Evolutionary conservation across 2,329 filamentous ascomycete species (phyloP).

Genomic region (Lasiodiplodia hormozganensis): DNA sequence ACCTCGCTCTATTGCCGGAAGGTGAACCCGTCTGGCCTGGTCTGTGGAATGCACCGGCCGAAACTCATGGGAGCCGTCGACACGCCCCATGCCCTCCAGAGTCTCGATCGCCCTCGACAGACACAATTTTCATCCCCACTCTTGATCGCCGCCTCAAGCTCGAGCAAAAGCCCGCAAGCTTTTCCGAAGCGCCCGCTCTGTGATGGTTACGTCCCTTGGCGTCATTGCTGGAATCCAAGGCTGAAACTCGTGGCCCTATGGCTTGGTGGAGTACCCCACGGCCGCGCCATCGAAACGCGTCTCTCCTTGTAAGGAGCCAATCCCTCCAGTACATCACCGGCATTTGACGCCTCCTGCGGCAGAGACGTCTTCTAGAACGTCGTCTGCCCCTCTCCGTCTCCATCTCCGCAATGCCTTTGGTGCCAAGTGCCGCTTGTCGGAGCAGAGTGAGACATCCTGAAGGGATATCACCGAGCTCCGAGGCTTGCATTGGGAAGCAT

Average conservation of each 20-base stretch:
- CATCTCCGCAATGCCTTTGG: not conserved
- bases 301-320: not conserved
- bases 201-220: not conserved
- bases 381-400: not conserved
- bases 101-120: not conserved
- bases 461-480: conserved; percentile 18
- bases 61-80: conserved; percentile 5
- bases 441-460: conserved; percentile 15
- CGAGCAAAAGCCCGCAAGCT: not conserved
- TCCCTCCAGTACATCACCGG: not conserved
- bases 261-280: not conserved
- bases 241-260: not conserved
- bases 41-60: conserved; percentile 16
- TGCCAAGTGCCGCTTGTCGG: conserved; percentile 12
- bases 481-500: not conserved
- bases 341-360: not conserved
- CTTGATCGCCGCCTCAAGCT: not conserved
- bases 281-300: conserved; percentile 16
- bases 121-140: conserved; percentile 9
- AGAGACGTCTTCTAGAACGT: conserved; percentile 12
- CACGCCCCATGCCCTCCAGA: not conserved
- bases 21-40: not conserved
- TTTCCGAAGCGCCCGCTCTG: not conserved
- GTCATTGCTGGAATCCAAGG: not conserved
- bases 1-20: not conserved